These are phyloP conservation scores for Gautieria morchelliformis DNA, from an alignment of 768 basidiomycete species.

Conservation along the genomic window DNA sequence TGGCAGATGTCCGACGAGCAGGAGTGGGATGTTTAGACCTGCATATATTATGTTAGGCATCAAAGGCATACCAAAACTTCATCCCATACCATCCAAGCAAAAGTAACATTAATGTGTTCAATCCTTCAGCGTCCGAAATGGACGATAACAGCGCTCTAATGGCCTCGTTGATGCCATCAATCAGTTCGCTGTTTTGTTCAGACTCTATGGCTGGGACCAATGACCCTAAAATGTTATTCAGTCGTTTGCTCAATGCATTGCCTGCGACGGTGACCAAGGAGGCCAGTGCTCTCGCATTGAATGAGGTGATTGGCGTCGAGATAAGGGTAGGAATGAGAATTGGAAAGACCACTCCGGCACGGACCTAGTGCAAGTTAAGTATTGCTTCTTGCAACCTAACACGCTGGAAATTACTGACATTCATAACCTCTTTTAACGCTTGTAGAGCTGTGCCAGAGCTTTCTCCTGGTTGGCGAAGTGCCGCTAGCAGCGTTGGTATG, in stretches of 20 bases:
- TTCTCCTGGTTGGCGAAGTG: constrained; percentile 85
- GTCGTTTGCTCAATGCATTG: constrained; percentile 72
- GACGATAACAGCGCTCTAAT: constrained; percentile 66
- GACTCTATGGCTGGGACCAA: constrained; percentile 68
- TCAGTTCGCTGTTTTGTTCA: constrained; percentile 57
- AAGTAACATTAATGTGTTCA: constrained; percentile 82
- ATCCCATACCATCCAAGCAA: constrained; percentile 69
- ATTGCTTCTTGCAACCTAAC: background rate
- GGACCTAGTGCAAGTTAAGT: constrained; percentile 45
- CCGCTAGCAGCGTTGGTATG: constrained; percentile 89
- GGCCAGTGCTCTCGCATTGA: constrained; percentile 87
- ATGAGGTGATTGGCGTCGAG: constrained; percentile 82
- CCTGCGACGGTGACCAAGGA: constrained; percentile 93
- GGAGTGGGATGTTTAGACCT: constrained; percentile 78
- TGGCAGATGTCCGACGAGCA: constrained; percentile 66
- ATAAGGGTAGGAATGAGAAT: constrained; percentile 91
- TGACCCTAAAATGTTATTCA: constrained; percentile 69
- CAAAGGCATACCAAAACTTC: background rate
- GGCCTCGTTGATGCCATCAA: constrained; percentile 63
- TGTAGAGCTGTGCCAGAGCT: constrained; percentile 93
- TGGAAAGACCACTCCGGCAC: constrained; percentile 93
- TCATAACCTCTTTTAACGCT: constrained; percentile 91
- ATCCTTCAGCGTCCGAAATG: constrained; percentile 75
- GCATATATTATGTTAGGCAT: background rate
- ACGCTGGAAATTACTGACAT: constrained; percentile 37